phyloP scores from a whole-genome alignment of 192 early-diverging fungal species.

The Coemansia sp. region DNA sequence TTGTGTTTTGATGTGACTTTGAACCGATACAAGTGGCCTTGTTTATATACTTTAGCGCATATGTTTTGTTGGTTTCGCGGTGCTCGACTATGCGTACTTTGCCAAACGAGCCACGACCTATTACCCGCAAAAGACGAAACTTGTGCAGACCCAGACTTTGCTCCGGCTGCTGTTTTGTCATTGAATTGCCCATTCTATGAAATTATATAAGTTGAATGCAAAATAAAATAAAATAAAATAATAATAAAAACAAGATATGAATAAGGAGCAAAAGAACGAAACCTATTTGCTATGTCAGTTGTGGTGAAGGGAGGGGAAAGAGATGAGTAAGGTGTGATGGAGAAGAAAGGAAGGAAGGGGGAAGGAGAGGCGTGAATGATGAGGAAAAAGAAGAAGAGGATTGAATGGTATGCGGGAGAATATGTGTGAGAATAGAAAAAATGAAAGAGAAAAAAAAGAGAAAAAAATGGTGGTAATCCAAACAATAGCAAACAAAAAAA shows the following conservation, averaged over 20 bases:
- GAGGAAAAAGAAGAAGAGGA: slow-evolving; percentile 1
- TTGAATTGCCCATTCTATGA: slow-evolving; percentile 40
- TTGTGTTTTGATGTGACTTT: slow-evolving; percentile 85
- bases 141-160: slow-evolving; percentile 67
- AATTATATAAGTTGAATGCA: not conserved
- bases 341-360: slow-evolving; percentile 10
- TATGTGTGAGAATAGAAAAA: too few species aligned
- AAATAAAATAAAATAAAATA: too few species aligned
- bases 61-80: slow-evolving; percentile 72
- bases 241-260: not conserved
- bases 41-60: slow-evolving; percentile 97
- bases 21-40: slow-evolving; percentile 89
- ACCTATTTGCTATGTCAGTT: not conserved
- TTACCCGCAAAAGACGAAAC: slow-evolving; percentile 85
- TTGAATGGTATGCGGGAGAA: too few species aligned
- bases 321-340: slow-evolving; percentile 3
- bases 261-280: not conserved
- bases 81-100: slow-evolving; percentile 96
- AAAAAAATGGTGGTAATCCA: too few species aligned
- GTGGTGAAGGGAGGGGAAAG: not conserved
- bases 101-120: slow-evolving; percentile 96
- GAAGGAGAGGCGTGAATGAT: not conserved
- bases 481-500: too few species aligned
- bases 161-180: slow-evolving; percentile 43
- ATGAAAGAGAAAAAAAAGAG: too few species aligned